Base-by-base conservation (phyloP, 305 asterid genomes). In the Plantago coronopus region DNA sequence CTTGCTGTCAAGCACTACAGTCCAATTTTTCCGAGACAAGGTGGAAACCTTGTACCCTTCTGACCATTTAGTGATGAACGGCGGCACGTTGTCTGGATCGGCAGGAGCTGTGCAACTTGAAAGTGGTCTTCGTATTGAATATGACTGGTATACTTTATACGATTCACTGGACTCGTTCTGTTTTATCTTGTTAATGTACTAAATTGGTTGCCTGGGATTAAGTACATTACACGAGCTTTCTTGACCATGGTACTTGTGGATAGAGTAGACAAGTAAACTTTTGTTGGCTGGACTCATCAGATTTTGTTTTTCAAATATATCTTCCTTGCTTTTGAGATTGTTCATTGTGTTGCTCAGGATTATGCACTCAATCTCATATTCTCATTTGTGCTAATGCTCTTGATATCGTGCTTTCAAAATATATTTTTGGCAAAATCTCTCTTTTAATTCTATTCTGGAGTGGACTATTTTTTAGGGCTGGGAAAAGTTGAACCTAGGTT, bases 41-140 rank as follows among this genome's bases (percentile, higher is more conserved):
- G 95, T 91, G 63, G 84, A 80, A 65, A 76, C 79, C 65, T 77
- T 91, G 53, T 72, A 72, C 74, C 97, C 97, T 27, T 76, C 75
- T 64, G 95, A 91, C 74, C 84, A 84, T 65, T 64, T 78, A 49
- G 83, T 81, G 61, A 78, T 69, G 70, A 62, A 61, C 62, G 78
- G 71, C 59, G 48, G 74, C 65, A 64, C 85, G 40, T 61, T 58
- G 56, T 63, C 81, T 74, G 76, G 69, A 29, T 72, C 88, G 27
- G 93, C 88, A 22, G 97, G 98, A 62, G 54, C 71, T 10, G 98
- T 91, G 69, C 89, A 77, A 76, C 95, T 91, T 65, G 83, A 83
- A 71, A 91, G 97, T 74, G 98, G 95, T 65, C 81, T 82, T 57
- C 69, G 69, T 50, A 77, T 91, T 66, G 98, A 91, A 78, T 91